Evolutionary conservation across 352 stramenopile species (phyloP).

Genomic region (Globisporangium heterothallicum): DNA sequence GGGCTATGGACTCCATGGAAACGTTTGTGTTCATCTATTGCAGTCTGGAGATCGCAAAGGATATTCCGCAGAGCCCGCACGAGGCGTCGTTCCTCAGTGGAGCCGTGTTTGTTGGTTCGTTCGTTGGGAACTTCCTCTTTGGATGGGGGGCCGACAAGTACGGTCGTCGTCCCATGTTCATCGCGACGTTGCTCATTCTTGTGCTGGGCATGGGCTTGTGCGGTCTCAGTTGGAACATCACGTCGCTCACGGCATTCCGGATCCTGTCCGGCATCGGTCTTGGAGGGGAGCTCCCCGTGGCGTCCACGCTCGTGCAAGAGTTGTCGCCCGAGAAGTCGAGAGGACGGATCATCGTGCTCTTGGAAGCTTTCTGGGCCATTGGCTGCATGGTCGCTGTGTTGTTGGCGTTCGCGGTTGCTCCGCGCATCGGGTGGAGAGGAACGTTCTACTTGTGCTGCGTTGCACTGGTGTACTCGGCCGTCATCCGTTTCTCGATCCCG

Average conservation of each 20-base stretch:
- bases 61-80: constrained; percentile 32
- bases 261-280: constrained; percentile 56
- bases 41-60: constrained; percentile 25
- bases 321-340: constrained; percentile 41
- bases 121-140: constrained; percentile 50
- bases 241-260: constrained; percentile 37
- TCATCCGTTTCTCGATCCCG: constrained; percentile 43
- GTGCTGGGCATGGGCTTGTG: constrained; percentile 36
- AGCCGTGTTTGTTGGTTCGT: constrained; percentile 54
- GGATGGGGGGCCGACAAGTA: constrained; percentile 51
- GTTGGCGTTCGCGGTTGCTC: constrained; percentile 38
- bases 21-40: constrained; percentile 64
- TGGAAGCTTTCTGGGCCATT: constrained; percentile 58
- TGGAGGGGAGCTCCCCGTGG: constrained; percentile 46
- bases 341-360: constrained; percentile 51
- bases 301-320: constrained; percentile 55
- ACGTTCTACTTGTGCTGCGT: constrained; percentile 48
- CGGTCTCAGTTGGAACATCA: constrained; percentile 42
- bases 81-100: constrained; percentile 37
- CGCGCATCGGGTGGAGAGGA: constrained; percentile 43
- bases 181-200: constrained; percentile 53
- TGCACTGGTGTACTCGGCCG: constrained; percentile 37
- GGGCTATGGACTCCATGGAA: constrained; percentile 71
- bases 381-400: constrained; percentile 49
- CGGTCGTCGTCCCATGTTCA: constrained; percentile 52